Percentiles rank a stretch among this genome's conserved stretches.
These are phyloP conservation scores for Alternaria longipes DNA, from an alignment of 2,329 filamentous ascomycete species.

Conservation along the genomic window DNA sequence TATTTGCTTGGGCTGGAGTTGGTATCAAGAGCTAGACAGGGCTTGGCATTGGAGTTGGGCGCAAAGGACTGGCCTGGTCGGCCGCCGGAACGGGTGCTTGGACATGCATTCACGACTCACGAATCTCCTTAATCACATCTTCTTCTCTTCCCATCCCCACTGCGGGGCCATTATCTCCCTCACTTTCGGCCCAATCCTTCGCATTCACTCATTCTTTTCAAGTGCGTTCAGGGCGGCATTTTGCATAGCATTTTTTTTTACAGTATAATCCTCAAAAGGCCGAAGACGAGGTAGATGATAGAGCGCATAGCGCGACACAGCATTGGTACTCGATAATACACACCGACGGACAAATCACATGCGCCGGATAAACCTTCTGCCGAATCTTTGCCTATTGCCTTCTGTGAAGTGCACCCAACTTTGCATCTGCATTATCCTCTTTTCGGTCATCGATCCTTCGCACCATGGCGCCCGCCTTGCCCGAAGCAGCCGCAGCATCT, in stretches of 20 bases:
- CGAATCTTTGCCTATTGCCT: slow-evolving; percentile 22
- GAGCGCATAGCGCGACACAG: slow-evolving; percentile 28
- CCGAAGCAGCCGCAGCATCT: slow-evolving; percentile 6
- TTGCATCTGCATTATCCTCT: slow-evolving; percentile 9
- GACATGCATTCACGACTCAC: slow-evolving; percentile 45
- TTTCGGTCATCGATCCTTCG: slow-evolving; percentile 4
- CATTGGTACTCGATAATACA: slow-evolving; percentile 26
- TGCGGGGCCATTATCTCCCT: slow-evolving; percentile 14
- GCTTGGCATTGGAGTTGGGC: slow-evolving; percentile 46
- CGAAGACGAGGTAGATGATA: slow-evolving; percentile 34
- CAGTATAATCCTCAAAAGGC: slow-evolving; percentile 26
- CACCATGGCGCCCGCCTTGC: slow-evolving; percentile 21
- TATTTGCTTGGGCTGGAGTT: slow-evolving; percentile 35
- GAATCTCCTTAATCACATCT: slow-evolving; percentile 42
- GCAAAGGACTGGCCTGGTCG: slow-evolving; percentile 29
- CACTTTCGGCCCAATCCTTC: slow-evolving; percentile 22
- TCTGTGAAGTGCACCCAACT: slow-evolving; percentile 18
- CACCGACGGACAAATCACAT: slow-evolving; percentile 34
- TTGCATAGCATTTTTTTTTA: slow-evolving; percentile 30
- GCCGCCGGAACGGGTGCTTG: slow-evolving; percentile 34
- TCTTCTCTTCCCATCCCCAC: slow-evolving; percentile 19
- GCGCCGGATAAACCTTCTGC: slow-evolving; percentile 29
- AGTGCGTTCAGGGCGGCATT: slow-evolving; percentile 26
- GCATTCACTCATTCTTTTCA: slow-evolving; percentile 18
- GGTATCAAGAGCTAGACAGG: slow-evolving; percentile 34